Evolutionary conservation across 148 eudicot species (phyloP), one percentile per base, ranked within the genome.

Genomic region (Persicaria tinctoria): DNA sequence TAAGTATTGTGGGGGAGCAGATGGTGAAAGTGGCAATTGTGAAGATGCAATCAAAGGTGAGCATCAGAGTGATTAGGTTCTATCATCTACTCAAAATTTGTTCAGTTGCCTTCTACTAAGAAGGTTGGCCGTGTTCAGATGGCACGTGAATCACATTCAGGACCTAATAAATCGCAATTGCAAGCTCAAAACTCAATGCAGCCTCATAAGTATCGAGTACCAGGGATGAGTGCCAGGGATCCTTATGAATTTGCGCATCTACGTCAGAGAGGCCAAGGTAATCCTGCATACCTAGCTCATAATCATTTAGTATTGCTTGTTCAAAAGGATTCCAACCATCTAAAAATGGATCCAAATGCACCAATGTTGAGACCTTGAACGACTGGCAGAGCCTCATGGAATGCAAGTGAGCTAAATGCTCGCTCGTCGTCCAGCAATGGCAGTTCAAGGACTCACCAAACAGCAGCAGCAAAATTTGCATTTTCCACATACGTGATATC

Each of bases 21-120:
- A 92, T 92, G 96, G 82, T 95, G 51, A 90, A 87, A 79, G 78
- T 90, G 90, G 97, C 99, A 53, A 86, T 92, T 56, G 84, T 78
- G 69, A 90, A 89, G 75, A 82, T 92, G 83, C 94, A 92, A 57
- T 80, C 85, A 17, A 89, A 95, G 89, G 97, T 89, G 76, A 80
- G 53, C 50, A 53, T 38, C 47, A 75, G 70, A 73, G 46, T 6
- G 72, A 3, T 55, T 53, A 60, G 17, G 32, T 74, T 72, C 16
- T 54, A n/a, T 18, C 46, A 60, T 32, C 23, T 66, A 53, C 44
- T 49, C n/a, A 56, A 50, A 13, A 57, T 78, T n/a, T 46, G 45
- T 12, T 10, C 70, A 12, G 14, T 41, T 66, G 18, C 70, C 13
- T 66, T 44, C 48, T 38, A 66, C 16, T 66, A 17, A 66, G 17